These are phyloP conservation scores for Mycena vulgaris DNA, from an alignment of 768 basidiomycete genomes.

Conservation along the genomic window DNA sequence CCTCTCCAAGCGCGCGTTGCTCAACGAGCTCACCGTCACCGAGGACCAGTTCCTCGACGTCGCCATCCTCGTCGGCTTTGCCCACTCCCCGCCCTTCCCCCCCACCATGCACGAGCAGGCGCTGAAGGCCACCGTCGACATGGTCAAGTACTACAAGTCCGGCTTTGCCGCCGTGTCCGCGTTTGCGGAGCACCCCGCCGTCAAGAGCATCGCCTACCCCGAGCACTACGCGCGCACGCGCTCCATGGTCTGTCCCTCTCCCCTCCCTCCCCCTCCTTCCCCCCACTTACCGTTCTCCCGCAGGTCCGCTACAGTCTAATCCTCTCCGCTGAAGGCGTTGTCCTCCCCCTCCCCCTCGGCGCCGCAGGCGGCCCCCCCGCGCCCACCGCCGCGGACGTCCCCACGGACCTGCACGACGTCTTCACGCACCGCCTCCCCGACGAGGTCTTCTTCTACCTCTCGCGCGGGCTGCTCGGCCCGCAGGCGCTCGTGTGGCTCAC, in stretches of 20 bases:
- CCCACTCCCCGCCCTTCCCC: constrained; percentile 84
- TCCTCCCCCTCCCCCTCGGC: constrained; percentile 87
- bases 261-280: too few species aligned
- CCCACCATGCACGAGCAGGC: constrained; percentile 86
- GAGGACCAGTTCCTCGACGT: constrained; percentile 97
- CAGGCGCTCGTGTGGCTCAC: constrained; percentile 97
- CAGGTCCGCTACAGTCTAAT: constrained; percentile 88
- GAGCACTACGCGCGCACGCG: constrained; percentile 93
- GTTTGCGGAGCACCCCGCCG: constrained; percentile 85
- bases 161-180: constrained; percentile 86
- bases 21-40: constrained; percentile 70
- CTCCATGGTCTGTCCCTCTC: constrained; percentile 69
- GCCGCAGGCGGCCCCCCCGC: constrained; percentile 63
- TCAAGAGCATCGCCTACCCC: constrained; percentile 83
- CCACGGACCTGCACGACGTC: constrained; percentile 92
- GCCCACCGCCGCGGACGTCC: constrained; percentile 90
- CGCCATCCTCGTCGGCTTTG: constrained; percentile 92
- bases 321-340: constrained; percentile 88
- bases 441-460: constrained; percentile 96
- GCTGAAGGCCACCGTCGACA: constrained; percentile 87
- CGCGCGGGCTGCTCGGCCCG: constrained; percentile 90
- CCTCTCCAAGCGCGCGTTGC: constrained; percentile 82
- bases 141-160: constrained; percentile 94
- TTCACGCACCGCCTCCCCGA: constrained; percentile 96
- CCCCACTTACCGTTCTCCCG: background rate